These are phyloP conservation scores for Cladosporium sp. DNA, from an alignment of 2,329 filamentous ascomycete genomes.

Conservation along the genomic window DNA sequence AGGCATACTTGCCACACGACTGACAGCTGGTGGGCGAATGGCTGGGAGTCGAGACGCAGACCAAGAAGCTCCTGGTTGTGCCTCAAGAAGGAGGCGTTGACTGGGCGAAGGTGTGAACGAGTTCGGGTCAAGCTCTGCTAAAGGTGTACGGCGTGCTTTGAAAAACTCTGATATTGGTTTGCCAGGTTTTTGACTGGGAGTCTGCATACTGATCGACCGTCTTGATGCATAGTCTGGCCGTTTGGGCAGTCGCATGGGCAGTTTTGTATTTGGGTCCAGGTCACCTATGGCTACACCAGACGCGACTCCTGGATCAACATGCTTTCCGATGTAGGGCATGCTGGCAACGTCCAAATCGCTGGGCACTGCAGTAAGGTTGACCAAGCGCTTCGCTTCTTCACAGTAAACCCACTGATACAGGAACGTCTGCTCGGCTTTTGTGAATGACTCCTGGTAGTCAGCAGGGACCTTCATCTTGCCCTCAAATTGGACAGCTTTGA, in stretches of 20 bases:
- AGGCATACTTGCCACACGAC: slow-evolving; percentile 21
- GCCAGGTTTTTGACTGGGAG: slow-evolving; percentile 54
- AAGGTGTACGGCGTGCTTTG: slow-evolving; percentile 57
- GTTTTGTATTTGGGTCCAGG: slow-evolving; percentile 84
- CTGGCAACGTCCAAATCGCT: slow-evolving; percentile 61
- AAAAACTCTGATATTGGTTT: slow-evolving; percentile 64
- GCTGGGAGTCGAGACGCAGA: slow-evolving; percentile 45
- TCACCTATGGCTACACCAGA: slow-evolving; percentile 74
- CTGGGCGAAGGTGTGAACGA: slow-evolving; percentile 63
- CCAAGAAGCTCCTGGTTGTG: slow-evolving; percentile 53
- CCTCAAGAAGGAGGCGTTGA: slow-evolving; percentile 56
- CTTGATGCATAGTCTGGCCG: slow-evolving; percentile 21
- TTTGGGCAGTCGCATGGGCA: slow-evolving; percentile 47
- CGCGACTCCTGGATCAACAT: slow-evolving; percentile 64
- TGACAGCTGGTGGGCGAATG: slow-evolving; percentile 13
- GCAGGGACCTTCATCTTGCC: slow-evolving; percentile 77
- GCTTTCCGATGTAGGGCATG: slow-evolving; percentile 76
- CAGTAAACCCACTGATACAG: slow-evolving; percentile 94
- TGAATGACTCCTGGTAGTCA: slow-evolving; percentile 76
- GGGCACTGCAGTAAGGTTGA: slow-evolving; percentile 68
- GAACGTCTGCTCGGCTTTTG: slow-evolving; percentile 86
- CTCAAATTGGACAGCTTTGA: slow-evolving; percentile 83
- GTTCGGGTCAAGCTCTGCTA: slow-evolving; percentile 66
- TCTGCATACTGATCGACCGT: slow-evolving; percentile 25
- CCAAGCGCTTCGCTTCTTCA: slow-evolving; percentile 64